A percentile compares a stretch with the other conserved stretches of the same genome.
phyloP scores from a whole-genome alignment of 192 early-diverging fungal species.

The Umbelopsis sp. region DNA sequence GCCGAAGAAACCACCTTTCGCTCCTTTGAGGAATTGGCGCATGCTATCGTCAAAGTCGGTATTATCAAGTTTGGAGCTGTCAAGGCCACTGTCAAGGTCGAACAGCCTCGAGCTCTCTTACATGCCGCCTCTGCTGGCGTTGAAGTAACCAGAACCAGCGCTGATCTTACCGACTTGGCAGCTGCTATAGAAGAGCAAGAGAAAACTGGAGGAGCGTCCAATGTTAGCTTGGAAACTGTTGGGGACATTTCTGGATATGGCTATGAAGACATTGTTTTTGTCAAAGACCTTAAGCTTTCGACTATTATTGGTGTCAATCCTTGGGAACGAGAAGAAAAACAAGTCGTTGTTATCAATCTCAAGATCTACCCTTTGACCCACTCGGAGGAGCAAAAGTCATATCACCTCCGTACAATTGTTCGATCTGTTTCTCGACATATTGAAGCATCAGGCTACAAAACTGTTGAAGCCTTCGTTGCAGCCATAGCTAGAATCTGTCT shows the following conservation, averaged over 20 bases:
- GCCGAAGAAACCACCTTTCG: conserved; percentile 72
- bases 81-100: conserved; percentile 70
- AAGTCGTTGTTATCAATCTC: conserved; percentile 81
- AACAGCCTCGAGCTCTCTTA: conserved; percentile 88
- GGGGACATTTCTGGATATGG: conserved; percentile 43
- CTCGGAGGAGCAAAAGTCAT: conserved; percentile 62
- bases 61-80: conserved; percentile 65
- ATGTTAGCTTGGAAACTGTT: conserved; percentile 32
- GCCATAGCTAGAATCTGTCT: conserved; percentile 78
- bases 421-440: conserved; percentile 77
- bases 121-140: conserved; percentile 89
- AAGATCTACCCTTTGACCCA: conserved; percentile 60
- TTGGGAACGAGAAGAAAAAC: conserved; percentile 95
- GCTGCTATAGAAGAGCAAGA: conserved; percentile 18
- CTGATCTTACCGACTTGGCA: conserved; percentile 40
- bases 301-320: conserved; percentile 95
- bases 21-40: conserved; percentile 73
- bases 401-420: conserved; percentile 91
- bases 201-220: conserved; percentile 1
- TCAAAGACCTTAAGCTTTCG: conserved; percentile 76
- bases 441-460: conserved; percentile 87
- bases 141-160: conserved; percentile 76
- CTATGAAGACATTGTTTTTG: conserved; percentile 78
- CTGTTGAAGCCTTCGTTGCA: conserved; percentile 92
- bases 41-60: conserved; percentile 61